Percentiles rank a stretch among this genome's conserved stretches.
phyloP scores from a whole-genome alignment of 345 rosid species.

The Brassica cretica region DNA sequence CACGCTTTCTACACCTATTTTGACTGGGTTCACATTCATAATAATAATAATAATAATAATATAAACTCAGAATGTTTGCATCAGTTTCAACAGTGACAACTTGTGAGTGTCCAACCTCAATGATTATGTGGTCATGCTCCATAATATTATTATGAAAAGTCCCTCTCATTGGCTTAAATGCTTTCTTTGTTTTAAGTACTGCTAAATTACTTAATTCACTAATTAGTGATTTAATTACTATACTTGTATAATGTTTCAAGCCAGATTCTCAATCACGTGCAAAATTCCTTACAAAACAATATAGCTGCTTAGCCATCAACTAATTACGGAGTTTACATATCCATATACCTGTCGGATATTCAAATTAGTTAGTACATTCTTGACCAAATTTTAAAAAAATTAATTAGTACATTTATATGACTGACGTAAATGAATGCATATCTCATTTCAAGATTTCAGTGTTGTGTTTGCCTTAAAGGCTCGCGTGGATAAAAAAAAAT shows the following conservation, averaged over 20 bases:
- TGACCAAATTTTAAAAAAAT: too few species aligned
- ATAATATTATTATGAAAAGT: not conserved
- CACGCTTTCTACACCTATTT: constrained; percentile 19
- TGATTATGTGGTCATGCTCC: constrained; percentile 28
- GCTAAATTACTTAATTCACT: not conserved
- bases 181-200: not conserved
- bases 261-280: constrained; percentile 29
- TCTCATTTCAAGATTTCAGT: not conserved
- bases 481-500: constrained; percentile 6
- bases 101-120: constrained; percentile 21
- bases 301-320: not conserved
- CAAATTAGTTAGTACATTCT: not conserved
- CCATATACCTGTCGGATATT: not conserved
- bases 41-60: too few species aligned
- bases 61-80: not conserved
- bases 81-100: constrained; percentile 5
- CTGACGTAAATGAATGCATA: not conserved
- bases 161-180: not conserved
- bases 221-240: constrained; percentile 7
- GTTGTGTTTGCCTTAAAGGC: constrained; percentile 18
- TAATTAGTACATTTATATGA: not conserved
- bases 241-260: not conserved
- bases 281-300: constrained; percentile 1
- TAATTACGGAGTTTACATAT: not conserved
- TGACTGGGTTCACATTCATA: constrained; percentile 9